Conservation (phyloP, 352 stramenopile genomes). For the Phytophthora chlamydospora region DNA sequence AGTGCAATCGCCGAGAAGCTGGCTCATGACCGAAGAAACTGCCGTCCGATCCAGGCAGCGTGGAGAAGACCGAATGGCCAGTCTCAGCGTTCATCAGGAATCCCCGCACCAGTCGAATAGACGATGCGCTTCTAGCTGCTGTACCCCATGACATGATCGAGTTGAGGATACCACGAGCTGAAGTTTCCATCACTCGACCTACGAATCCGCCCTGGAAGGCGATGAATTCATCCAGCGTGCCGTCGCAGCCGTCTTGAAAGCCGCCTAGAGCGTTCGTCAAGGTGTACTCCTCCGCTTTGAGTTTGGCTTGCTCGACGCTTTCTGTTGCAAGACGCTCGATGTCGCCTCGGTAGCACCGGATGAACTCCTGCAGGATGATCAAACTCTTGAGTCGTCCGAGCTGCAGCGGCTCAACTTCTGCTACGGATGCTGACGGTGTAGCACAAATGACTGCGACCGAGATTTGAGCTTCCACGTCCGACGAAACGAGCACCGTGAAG, state of each 20-base stretch:
- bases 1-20: slow-evolving; percentile 14
- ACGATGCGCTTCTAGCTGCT: slow-evolving; percentile 6
- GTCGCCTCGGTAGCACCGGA: slow-evolving; percentile 28
- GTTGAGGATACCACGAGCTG: slow-evolving; percentile 20
- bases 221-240: slow-evolving; percentile 50
- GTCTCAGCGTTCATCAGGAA: slow-evolving; percentile 51
- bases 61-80: slow-evolving; percentile 30
- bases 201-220: slow-evolving; percentile 50
- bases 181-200: slow-evolving; percentile 38
- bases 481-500: slow-evolving; percentile 45
- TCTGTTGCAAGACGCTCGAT: slow-evolving; percentile 39
- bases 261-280: slow-evolving; percentile 48
- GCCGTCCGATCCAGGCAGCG: not conserved
- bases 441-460: slow-evolving; percentile 49
- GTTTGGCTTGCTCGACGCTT: slow-evolving; percentile 33
- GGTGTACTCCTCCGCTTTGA: slow-evolving; percentile 60
- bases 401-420: slow-evolving; percentile 28
- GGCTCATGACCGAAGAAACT: slow-evolving; percentile 19
- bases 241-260: slow-evolving; percentile 25
- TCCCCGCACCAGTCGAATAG: slow-evolving; percentile 28
- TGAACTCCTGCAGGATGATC: slow-evolving; percentile 52
- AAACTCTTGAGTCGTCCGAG: slow-evolving; percentile 49
- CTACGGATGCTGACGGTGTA: slow-evolving; percentile 12
- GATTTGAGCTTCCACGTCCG: slow-evolving; percentile 41
- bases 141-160: slow-evolving; percentile 21